phyloP scores from a whole-genome alignment of 768 basidiomycete species.

The Pulveroboletus frians region DNA sequence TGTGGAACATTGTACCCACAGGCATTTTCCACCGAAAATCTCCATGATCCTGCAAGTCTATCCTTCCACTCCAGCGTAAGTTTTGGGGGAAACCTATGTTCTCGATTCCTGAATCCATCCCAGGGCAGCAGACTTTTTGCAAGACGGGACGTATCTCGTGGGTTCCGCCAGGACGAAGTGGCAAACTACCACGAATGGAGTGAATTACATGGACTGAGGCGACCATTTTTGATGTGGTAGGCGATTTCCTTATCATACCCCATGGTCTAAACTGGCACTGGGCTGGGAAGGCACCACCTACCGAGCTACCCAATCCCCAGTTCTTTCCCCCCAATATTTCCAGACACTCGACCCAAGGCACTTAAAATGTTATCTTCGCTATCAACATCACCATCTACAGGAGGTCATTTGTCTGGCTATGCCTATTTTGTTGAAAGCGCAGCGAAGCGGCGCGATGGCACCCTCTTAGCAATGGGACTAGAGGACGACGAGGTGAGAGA shows the following conservation, averaged over 20 bases:
- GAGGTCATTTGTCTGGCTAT: constrained; percentile 44
- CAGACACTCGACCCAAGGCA: constrained; percentile 10
- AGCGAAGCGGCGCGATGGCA: constrained; percentile 35
- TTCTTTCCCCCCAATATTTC: constrained; percentile 52
- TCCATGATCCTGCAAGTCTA: constrained; percentile 37
- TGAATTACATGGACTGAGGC: constrained; percentile 24
- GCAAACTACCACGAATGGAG: constrained; percentile 39
- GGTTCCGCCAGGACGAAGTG: constrained; percentile 40
- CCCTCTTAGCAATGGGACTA: constrained; percentile 35
- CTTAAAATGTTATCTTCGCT: constrained; percentile 41
- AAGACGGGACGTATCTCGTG: constrained; percentile 55
- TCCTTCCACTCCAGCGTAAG: constrained; percentile 32
- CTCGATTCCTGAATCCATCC: neutral
- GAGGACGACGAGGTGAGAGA: constrained; percentile 56
- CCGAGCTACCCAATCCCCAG: constrained; percentile 54
- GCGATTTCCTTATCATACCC: constrained; percentile 5
- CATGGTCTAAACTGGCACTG: constrained; percentile 2
- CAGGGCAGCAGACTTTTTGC: constrained; percentile 32
- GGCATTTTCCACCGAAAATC: constrained; percentile 17
- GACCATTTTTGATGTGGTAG: constrained; percentile 37
- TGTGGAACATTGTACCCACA: constrained; percentile 48
- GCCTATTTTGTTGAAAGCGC: constrained; percentile 47
- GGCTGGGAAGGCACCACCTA: constrained; percentile 39
- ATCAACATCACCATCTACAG: constrained; percentile 36
- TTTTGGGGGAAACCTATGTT: neutral